A percentile compares a stretch with the other conserved stretches of the same genome.
phyloP scores from a whole-genome alignment of 1,284 basidiomycete species.

The Trichosporon sp. region DNA sequence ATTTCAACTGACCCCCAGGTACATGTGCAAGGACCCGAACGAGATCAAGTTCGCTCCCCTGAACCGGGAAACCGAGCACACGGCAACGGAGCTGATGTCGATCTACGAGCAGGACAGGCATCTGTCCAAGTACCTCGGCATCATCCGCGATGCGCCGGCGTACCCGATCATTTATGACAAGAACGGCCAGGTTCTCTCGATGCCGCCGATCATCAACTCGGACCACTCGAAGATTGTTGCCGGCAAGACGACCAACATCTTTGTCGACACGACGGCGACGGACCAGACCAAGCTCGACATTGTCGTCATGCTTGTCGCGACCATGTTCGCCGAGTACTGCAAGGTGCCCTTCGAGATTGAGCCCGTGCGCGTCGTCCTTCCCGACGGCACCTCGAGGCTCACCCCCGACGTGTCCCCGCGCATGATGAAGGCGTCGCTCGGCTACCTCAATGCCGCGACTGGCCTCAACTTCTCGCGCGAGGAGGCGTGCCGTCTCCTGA shows the following conservation, averaged over 20 bases:
- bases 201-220: slow-evolving; percentile 99
- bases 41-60: slow-evolving; percentile 88
- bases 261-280: slow-evolving; percentile 97
- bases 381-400: slow-evolving; percentile 71
- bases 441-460: slow-evolving; percentile 95
- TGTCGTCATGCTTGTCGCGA: slow-evolving; percentile 88
- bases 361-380: slow-evolving; percentile 78
- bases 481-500: slow-evolving; percentile 50
- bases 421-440: slow-evolving; percentile 73
- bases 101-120: slow-evolving; percentile 94
- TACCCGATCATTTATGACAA: slow-evolving; percentile 98
- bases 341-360: slow-evolving; percentile 83
- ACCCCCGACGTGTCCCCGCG: slow-evolving; percentile 79
- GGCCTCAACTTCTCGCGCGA: slow-evolving; percentile 68
- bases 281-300: slow-evolving; percentile 96
- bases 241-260: slow-evolving; percentile 88
- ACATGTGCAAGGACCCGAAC: slow-evolving; percentile 84
- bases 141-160: slow-evolving; percentile 91
- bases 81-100: slow-evolving; percentile 82
- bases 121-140: slow-evolving; percentile 81
- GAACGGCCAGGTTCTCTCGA: slow-evolving; percentile 82
- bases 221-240: slow-evolving; percentile 92
- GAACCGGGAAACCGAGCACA: slow-evolving; percentile 73
- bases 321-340: slow-evolving; percentile 98
- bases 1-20: slow-evolving; percentile 54